Base-by-base conservation (phyloP, 2,329 filamentous ascomycete genomes). In the Alternaria triticimaculans region DNA sequence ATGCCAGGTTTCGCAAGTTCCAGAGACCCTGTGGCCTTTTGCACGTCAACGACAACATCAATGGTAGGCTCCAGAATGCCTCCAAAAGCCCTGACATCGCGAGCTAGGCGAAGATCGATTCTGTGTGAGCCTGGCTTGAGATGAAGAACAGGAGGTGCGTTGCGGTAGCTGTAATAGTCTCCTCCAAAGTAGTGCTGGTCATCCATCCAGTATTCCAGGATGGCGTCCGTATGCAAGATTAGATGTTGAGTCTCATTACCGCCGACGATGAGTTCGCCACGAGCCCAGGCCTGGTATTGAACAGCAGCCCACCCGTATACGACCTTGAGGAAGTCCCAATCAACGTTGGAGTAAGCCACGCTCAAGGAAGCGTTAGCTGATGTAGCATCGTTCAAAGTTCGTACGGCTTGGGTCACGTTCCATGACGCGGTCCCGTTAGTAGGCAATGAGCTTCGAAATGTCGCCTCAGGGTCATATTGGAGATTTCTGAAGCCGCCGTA, bases 241-340 rank as follows among this genome's bases (percentile, higher is more conserved):
- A 86, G 70, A 30, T 74, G 72, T 41, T 75, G 76, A 18, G 73
- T 72, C 26, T 76, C 70, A 26, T 76, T 70, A 10, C 78, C 77
- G 20, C 65, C 55, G 6, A 87, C 74, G 18, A 75, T 72, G n/a
- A 87, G 75, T 56, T 80, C 75, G 37, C 87, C 87, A 53, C 86
- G 81, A 25, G 82, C 81, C 87, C 87, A 89, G 9, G 83, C 84
- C 71, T 88, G 87, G 73, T 85, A 88, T 69, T 89, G 87, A 12
- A 86, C 76, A 18, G 85, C 85, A 51, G 86, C 80, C 87, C 87
- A 89, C 49, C 87, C 87, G 72, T 89, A 88, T 12, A 88, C 77
- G 12, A 80, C 76, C 65, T 85, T 84, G 45, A 88, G 75, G 51
- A 83, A 84, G 15, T 77, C 69, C 86, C 86, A 88, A 63, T 88